phyloP scores from a whole-genome alignment of 23 red algal species.

The Agarophyton chilense region DNA sequence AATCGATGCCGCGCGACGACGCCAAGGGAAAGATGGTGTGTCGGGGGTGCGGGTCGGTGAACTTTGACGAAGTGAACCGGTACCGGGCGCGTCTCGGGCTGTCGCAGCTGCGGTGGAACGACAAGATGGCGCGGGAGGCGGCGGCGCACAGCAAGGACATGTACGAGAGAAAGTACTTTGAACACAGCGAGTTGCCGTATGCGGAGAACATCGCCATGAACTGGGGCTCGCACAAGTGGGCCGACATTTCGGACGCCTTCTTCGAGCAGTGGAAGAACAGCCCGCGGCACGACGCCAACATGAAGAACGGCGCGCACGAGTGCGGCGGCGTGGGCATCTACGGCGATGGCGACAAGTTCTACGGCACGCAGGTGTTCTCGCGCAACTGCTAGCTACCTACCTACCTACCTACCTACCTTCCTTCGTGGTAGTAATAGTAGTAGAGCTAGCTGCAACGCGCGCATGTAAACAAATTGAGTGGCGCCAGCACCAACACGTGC shows the following conservation, averaged over 20 bases:
- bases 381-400: background rate
- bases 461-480: too few species aligned
- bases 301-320: background rate
- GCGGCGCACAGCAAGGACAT: constrained; percentile 20
- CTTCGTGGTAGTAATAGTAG: too few species aligned
- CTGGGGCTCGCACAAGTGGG: background rate
- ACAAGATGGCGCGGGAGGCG: background rate
- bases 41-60: background rate
- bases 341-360: background rate
- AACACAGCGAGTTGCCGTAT: background rate
- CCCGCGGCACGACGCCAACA: constrained; percentile 10
- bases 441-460: too few species aligned
- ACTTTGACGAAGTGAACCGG: constrained; percentile 8
- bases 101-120: background rate
- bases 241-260: background rate
- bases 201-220: constrained; percentile 21
- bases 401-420: too few species aligned
- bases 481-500: too few species aligned
- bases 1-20: too few species aligned
- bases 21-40: background rate
- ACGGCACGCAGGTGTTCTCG: background rate
- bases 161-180: background rate
- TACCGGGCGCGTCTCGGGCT: background rate
- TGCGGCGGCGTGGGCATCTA: background rate
- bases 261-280: constrained; percentile 34